Evolutionary conservation across 768 basidiomycete genomes (phyloP), one percentile per base, ranked within the genome.

Genomic region (Amanita thiersii): DNA sequence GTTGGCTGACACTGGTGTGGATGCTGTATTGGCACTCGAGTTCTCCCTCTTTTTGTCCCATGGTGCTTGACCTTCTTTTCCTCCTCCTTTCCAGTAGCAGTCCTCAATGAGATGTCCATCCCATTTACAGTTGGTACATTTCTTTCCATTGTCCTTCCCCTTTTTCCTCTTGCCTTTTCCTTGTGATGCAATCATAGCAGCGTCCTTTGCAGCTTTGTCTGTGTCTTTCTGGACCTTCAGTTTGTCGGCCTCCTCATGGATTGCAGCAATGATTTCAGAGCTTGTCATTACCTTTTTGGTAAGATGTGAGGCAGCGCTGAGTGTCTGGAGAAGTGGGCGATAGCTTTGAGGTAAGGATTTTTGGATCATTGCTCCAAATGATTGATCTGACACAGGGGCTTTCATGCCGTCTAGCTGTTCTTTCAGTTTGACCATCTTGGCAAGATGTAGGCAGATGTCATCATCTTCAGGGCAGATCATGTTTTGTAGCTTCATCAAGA

Each of bases 41-140:
- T 53, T 49, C 36, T 43, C 35, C 34, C 51, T 47, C 25, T 53
- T 32, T 37, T 55, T 56, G 39, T 52, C 51, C 52, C 53, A 55
- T 0, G 54, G 61, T 4, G 58, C 51, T 47, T 52, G 37, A 17
- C 46, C 35, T 28, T 46, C 47, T 30, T 61, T 59, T 31, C 63
- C 61, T 20, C 65, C 59, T 8, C 63, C 64, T 34, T 53, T 41
- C 7, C 51, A 50, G 43, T 49, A 66, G 41, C 64, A 66, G 9
- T 59, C 38, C 12, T 45, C 41, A 12, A 52, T 51, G 2, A 36
- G 15, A 25, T 66, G 62, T 1, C 61, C 54, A n/a, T n/a, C n/a
- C n/a, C n/a, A n/a, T n/a, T n/a, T n/a, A n/a, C n/a, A n/a, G n/a
- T 23, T 37, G 40, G 10, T 43, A 11, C 45, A 24, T 46, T 47